A percentile compares a stretch with the other conserved stretches of the same genome.
Conservation (phyloP, 805 yeast species). For the Teunomyces stri region DNA sequence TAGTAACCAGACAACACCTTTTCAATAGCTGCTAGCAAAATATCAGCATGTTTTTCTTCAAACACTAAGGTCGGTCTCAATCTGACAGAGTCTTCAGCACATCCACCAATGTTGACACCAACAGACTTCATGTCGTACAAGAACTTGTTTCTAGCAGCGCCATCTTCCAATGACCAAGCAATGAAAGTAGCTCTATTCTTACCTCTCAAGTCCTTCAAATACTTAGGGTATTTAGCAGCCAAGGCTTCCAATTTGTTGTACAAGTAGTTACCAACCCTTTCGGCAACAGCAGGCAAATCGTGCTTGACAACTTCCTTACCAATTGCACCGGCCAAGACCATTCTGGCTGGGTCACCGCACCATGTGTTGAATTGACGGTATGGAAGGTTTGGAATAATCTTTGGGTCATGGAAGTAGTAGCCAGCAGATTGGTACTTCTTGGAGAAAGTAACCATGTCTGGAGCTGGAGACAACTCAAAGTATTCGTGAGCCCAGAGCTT, state of each 20-base stretch:
- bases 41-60: constrained; percentile 77
- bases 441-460: constrained; percentile 83
- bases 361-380: constrained; percentile 91
- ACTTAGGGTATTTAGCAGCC: constrained; percentile 52
- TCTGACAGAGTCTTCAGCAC: constrained; percentile 76
- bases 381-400: constrained; percentile 69
- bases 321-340: constrained; percentile 73
- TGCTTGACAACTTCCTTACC: constrained; percentile 61
- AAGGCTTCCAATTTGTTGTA: constrained; percentile 54
- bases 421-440: constrained; percentile 91
- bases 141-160: constrained; percentile 60
- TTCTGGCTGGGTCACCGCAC: constrained; percentile 89
- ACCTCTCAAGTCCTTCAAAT: constrained; percentile 63
- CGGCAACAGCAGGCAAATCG: constrained; percentile 55
- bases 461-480: constrained; percentile 69
- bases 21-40: constrained; percentile 48
- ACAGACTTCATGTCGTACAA: constrained; percentile 53
- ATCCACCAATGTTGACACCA: constrained; percentile 83
- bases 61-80: constrained; percentile 77
- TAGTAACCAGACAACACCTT: constrained; percentile 34
- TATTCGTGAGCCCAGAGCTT: constrained; percentile 86
- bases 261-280: constrained; percentile 65
- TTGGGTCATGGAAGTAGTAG: constrained; percentile 74
- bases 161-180: constrained; percentile 69
- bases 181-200: constrained; percentile 73